Base-by-base conservation (phyloP, 2,329 filamentous ascomycete genomes). In the Elsinoe batatas region DNA sequence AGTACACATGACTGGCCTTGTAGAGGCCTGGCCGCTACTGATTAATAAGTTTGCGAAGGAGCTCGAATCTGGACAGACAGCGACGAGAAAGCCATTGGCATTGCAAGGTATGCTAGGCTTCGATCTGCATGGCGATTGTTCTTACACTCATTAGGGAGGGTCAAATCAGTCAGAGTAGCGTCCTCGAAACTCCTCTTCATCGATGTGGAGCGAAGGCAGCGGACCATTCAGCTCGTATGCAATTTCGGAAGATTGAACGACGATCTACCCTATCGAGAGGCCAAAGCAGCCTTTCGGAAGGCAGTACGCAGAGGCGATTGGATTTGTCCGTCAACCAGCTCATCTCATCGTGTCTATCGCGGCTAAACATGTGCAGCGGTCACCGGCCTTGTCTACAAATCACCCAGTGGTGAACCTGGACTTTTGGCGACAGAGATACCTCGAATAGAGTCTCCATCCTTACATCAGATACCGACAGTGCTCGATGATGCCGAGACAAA, bases 181-280 rank as follows among this genome's bases (percentile, higher is more conserved):
- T 84, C 91, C 61, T 84, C 81, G 63, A 88, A 87, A 71, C 82
- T 98, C 63, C 76, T 89, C 60, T 98, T 98, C 69, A 69, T 96
- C 61, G 87, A 93, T 70, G 73, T 97, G 50, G 76, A 83, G 62
- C 83, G 89, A 68, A 82, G 88, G 66, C 85, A 83, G 57, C 73
- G 82, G 62, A 80, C 78, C 60, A 70, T 94, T 33, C 93, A 98
- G 71, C 78, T 84, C 59, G 82, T 95, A 74, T 79, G 87, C 69
- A 87, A 87, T 69, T 76, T 84, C 62, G 76, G 76, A 58, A 79
- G 76, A 53, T 65, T 78, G 58, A 67, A 67, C 13, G 58, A 65
- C n/a, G 59, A 68, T n/a, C 69, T 64, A 15, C 61, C 72, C 8
- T 64, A 68, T 3, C 61, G 67, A 1, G 70, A 74, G n/a, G 63